Percentiles rank a stretch among this genome's conserved stretches.
Conservation (phyloP, 768 basidiomycete species). For the Symmetrospora coprosmae region DNA sequence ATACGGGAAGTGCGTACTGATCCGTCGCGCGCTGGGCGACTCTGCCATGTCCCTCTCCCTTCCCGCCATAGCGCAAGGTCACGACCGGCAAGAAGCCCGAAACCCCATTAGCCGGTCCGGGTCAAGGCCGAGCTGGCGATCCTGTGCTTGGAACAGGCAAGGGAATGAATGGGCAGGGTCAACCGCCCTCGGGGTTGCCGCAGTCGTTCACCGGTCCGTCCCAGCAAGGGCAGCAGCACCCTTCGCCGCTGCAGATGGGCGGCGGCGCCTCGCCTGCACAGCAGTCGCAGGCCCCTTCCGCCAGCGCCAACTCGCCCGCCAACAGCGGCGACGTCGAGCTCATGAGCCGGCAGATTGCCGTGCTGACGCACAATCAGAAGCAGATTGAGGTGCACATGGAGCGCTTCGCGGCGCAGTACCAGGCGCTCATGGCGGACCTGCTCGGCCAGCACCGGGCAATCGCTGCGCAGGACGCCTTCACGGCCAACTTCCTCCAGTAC, state of each 20-base stretch:
- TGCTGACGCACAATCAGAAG: constrained; percentile 7
- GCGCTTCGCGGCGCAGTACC: constrained; percentile 13
- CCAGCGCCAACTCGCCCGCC: neutral
- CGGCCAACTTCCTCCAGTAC: constrained; percentile 68
- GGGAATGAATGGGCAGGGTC: neutral
- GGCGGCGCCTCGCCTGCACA: neutral
- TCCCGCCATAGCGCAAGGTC: constrained; percentile 16
- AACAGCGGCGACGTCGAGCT: neutral
- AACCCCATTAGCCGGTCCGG: neutral
- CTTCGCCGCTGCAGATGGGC: no score
- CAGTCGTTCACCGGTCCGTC: no score
- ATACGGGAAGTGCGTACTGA: no score
- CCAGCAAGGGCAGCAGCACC: no score
- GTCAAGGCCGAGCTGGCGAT: neutral
- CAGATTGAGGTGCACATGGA: constrained; percentile 10
- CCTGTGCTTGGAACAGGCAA: neutral
- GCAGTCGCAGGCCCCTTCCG: no score
- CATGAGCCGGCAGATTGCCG: neutral
- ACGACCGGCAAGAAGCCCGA: constrained; percentile 24
- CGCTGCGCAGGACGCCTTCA: constrained; percentile 70
- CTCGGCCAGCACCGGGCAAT: constrained; percentile 57
- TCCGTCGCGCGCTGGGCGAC: neutral
- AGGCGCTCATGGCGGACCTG: constrained; percentile 56
- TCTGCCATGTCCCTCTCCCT: neutral
- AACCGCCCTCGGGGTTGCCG: no score